Evolutionary conservation across 179 eudicot genomes (phyloP).

Genomic region (Silene vulgaris): DNA sequence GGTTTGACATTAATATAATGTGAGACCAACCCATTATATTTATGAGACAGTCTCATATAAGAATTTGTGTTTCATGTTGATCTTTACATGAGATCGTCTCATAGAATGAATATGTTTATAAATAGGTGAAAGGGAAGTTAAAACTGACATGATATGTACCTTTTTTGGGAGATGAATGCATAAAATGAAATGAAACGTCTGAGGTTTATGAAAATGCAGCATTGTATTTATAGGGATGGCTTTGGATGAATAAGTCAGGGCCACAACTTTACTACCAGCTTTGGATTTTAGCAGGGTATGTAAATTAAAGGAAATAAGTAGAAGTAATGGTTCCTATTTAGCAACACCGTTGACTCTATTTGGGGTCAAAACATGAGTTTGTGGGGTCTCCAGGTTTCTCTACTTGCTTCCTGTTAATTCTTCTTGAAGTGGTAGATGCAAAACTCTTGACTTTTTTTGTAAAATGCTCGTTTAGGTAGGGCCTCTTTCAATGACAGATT

Average conservation of each 20-base stretch:
- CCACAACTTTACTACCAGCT: conserved; percentile 23
- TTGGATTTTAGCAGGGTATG: conserved; percentile 15
- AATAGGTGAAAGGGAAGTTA: background rate
- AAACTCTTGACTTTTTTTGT: conserved; percentile 35
- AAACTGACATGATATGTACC: conserved; percentile 19
- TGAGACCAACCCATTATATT: too few relatives aligned
- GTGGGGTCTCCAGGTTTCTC: conserved; percentile 28
- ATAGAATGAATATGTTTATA: too few relatives aligned
- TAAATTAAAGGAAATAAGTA: background rate
- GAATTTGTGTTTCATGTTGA: too few relatives aligned
- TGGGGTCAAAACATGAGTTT: conserved; percentile 31
- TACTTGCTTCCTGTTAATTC: conserved; percentile 17
- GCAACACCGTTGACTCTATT: conserved; percentile 32
- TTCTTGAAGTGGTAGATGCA: conserved; percentile 27
- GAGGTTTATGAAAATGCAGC: conserved; percentile 23
- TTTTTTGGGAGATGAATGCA: conserved; percentile 14
- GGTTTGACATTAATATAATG: too few relatives aligned
- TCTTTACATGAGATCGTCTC: too few relatives aligned
- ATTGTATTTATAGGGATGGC: conserved; percentile 24
- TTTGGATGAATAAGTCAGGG: conserved; percentile 16
- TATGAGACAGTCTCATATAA: too few relatives aligned
- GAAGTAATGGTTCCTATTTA: conserved; percentile 11
- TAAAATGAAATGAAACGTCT: conserved; percentile 19
- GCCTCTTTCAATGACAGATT: conserved; percentile 23
- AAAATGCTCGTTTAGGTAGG: conserved; percentile 13